Evolutionary conservation across 2,329 filamentous ascomycete species (phyloP).

Genomic region (Colletotrichum tabaci): DNA sequence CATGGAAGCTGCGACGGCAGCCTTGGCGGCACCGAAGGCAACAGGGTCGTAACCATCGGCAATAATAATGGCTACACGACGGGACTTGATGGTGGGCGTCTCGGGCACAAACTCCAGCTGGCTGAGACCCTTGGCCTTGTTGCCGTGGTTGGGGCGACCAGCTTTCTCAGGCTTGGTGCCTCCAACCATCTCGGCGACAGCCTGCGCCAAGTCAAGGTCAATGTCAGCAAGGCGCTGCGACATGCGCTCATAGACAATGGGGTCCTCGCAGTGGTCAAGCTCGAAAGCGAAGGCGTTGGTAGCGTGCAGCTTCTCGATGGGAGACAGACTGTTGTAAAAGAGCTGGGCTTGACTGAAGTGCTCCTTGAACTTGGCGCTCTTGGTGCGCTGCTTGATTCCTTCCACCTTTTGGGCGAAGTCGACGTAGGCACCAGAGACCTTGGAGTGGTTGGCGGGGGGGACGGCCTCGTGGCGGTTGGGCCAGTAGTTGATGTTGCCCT

Average conservation of each 20-base stretch:
- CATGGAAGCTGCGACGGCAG: conserved; percentile 71
- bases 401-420: conserved; percentile 76
- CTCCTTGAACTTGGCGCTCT: conserved; percentile 82
- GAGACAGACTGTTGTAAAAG: conserved; percentile 84
- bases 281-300: conserved; percentile 76
- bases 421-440: conserved; percentile 76
- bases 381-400: conserved; percentile 79
- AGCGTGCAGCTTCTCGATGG: conserved; percentile 76
- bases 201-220: conserved; percentile 77
- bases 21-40: conserved; percentile 76
- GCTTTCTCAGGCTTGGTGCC: conserved; percentile 70
- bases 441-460: conserved; percentile 69
- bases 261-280: conserved; percentile 86
- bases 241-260: conserved; percentile 81
- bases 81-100: conserved; percentile 77
- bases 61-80: conserved; percentile 82
- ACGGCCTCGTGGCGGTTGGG: conserved; percentile 78
- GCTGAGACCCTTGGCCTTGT: conserved; percentile 76
- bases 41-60: conserved; percentile 82
- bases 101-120: conserved; percentile 77
- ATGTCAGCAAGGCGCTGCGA: conserved; percentile 79
- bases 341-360: conserved; percentile 85
- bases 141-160: conserved; percentile 73
- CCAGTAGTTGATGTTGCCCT: conserved; percentile 84
- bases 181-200: conserved; percentile 79